phyloP scores from a whole-genome alignment of 257 asterid species.

The Solanum rostratum region DNA sequence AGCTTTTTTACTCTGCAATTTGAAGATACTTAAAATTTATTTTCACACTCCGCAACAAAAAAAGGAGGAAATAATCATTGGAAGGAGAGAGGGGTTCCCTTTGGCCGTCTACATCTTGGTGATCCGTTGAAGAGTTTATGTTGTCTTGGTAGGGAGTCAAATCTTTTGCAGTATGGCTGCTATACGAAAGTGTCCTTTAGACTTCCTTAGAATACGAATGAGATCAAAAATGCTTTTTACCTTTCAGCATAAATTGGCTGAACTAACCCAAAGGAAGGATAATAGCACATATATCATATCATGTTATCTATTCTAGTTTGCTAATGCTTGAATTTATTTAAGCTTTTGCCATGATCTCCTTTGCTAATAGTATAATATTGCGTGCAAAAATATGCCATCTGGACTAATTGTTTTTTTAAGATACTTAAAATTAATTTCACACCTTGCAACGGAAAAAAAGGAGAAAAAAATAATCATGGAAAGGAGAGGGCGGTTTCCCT shows the following conservation, averaged over 20 bases:
- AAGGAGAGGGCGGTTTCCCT: neutral
- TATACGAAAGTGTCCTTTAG: no score
- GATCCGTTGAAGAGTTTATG: neutral
- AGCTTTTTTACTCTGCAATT: neutral
- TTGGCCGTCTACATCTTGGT: neutral
- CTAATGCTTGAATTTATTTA: neutral
- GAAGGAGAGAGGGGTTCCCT: neutral
- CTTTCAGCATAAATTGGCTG: neutral
- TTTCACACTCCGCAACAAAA: neutral
- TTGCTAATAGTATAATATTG: neutral
- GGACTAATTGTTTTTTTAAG: neutral
- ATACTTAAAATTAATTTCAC: neutral
- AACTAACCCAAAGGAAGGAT: neutral
- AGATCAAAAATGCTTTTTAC: neutral
- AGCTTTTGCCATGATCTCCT: neutral
- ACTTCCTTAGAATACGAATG: no score
- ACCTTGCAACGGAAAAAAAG: neutral
- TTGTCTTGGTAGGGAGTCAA: no score
- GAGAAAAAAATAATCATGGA: neutral
- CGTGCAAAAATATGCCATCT: neutral
- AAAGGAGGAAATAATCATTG: neutral
- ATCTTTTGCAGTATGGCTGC: no score
- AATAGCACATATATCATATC: neutral
- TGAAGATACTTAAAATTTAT: neutral
- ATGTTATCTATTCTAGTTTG: neutral